A percentile compares a stretch with the other conserved stretches of the same genome.
phyloP scores from a whole-genome alignment of 1,139 yeast species.

The Groenewaldozyma sp. region DNA sequence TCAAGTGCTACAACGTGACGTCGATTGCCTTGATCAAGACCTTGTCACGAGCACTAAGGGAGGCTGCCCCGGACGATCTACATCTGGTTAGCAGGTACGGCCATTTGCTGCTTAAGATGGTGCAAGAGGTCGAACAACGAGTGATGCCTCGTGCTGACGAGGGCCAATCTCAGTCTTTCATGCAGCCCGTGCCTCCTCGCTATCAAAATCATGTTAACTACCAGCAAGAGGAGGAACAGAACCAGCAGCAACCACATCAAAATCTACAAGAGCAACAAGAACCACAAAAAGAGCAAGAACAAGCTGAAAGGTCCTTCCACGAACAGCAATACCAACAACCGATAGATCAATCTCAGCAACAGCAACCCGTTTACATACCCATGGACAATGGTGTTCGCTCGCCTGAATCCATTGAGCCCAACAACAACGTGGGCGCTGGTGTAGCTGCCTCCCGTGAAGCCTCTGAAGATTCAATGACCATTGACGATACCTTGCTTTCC shows the following conservation, averaged over 20 bases:
- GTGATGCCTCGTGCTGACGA: conserved; percentile 3
- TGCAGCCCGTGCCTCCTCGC: conserved; percentile 2
- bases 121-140: conserved; percentile 48
- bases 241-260: conserved; percentile 8
- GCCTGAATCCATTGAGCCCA: not conserved
- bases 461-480: not conserved
- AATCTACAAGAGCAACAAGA: conserved; percentile 8
- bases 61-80: conserved; percentile 82
- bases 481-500: conserved; percentile 12
- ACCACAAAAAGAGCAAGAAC: conserved; percentile 6
- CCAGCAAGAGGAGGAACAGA: not conserved
- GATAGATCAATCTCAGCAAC: not conserved
- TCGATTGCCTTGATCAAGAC: conserved; percentile 49
- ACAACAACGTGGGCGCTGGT: no score
- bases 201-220: not conserved
- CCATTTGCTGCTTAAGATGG: conserved; percentile 66
- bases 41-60: conserved; percentile 67
- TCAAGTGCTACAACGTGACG: conserved; percentile 38
- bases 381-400: not conserved
- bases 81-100: conserved; percentile 79
- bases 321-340: not conserved
- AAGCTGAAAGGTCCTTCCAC: no score
- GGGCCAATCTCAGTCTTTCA: not conserved
- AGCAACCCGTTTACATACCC: not conserved
- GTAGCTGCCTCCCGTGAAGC: conserved; percentile 1